A percentile compares a stretch with the other conserved stretches of the same genome.
These are phyloP conservation scores for Fusarium liriodendri DNA, from an alignment of 2,329 filamentous ascomycete genomes.

Conservation along the genomic window DNA sequence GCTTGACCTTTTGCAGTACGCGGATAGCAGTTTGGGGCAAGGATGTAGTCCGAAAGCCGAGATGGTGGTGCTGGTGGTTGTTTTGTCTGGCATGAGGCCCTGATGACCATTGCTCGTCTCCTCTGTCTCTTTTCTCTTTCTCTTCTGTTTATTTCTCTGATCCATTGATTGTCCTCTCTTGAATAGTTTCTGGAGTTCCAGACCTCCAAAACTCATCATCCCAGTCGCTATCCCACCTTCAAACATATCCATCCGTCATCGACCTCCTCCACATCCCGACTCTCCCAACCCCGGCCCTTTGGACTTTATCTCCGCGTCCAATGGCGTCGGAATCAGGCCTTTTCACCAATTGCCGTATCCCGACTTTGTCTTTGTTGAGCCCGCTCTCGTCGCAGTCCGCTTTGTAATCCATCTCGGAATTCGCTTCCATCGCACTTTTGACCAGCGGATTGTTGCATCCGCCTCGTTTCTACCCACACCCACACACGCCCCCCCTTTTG, in stretches of 20 bases:
- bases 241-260: conserved; percentile 23
- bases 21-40: conserved; percentile 8
- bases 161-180: background rate
- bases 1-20: conserved; percentile 11
- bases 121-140: background rate
- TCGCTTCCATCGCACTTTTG: conserved; percentile 6
- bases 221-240: conserved; percentile 4
- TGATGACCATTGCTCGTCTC: background rate
- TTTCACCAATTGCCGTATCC: conserved; percentile 29
- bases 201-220: background rate
- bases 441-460: conserved; percentile 5
- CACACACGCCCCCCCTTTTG: conserved; percentile 6
- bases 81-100: background rate
- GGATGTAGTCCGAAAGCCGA: conserved; percentile 18
- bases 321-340: conserved; percentile 5
- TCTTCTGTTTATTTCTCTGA: background rate
- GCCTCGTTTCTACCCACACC: conserved; percentile 24
- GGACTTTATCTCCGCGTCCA: conserved; percentile 18
- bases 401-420: conserved; percentile 34
- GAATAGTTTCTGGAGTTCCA: background rate
- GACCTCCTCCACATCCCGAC: conserved; percentile 10
- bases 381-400: conserved; percentile 5
- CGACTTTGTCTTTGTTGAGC: conserved; percentile 23
- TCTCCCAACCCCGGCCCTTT: conserved; percentile 8
- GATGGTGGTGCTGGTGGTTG: conserved; percentile 9